A percentile compares a stretch with the other conserved stretches of the same genome.
Evolutionary conservation across 2,329 filamentous ascomycete species (phyloP).

Genomic region (Dothideomycetes sp.): DNA sequence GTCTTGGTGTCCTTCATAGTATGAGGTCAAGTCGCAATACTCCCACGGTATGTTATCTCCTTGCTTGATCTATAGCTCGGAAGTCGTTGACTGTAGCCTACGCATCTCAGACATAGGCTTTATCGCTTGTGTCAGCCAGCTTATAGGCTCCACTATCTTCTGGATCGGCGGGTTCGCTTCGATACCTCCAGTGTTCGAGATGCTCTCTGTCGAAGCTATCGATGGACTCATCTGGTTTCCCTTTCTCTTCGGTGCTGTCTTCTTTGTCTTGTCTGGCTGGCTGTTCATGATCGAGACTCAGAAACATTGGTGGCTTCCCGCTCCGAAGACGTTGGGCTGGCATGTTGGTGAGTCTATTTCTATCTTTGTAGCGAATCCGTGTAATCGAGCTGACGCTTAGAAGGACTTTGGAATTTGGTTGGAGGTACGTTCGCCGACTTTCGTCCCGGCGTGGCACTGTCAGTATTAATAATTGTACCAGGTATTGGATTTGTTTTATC

Average conservation of each 20-base stretch:
- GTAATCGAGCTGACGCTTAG: neutral
- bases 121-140: slow-evolving; percentile 45
- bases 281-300: slow-evolving; percentile 60
- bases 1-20: slow-evolving; percentile 49
- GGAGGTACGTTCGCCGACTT: slow-evolving; percentile 39
- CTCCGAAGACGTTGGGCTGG: slow-evolving; percentile 49
- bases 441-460: slow-evolving; percentile 43
- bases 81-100: neutral
- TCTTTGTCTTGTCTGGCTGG: slow-evolving; percentile 47
- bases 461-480: slow-evolving; percentile 15
- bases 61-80: no score
- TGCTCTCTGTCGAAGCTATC: slow-evolving; percentile 34
- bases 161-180: slow-evolving; percentile 53
- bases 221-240: slow-evolving; percentile 52
- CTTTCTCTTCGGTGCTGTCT: slow-evolving; percentile 50
- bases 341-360: slow-evolving; percentile 39
- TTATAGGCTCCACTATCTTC: slow-evolving; percentile 51
- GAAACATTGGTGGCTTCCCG: slow-evolving; percentile 50
- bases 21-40: slow-evolving; percentile 50
- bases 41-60: slow-evolving; percentile 23
- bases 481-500: slow-evolving; percentile 36
- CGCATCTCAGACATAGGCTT: slow-evolving; percentile 43
- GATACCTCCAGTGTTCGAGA: slow-evolving; percentile 44
- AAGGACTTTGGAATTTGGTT: slow-evolving; percentile 47
- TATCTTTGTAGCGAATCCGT: neutral